Evolutionary conservation across 2,329 filamentous ascomycete genomes (phyloP), one percentile per base, ranked within the genome.

Genomic region (Alternaria arborescens): DNA sequence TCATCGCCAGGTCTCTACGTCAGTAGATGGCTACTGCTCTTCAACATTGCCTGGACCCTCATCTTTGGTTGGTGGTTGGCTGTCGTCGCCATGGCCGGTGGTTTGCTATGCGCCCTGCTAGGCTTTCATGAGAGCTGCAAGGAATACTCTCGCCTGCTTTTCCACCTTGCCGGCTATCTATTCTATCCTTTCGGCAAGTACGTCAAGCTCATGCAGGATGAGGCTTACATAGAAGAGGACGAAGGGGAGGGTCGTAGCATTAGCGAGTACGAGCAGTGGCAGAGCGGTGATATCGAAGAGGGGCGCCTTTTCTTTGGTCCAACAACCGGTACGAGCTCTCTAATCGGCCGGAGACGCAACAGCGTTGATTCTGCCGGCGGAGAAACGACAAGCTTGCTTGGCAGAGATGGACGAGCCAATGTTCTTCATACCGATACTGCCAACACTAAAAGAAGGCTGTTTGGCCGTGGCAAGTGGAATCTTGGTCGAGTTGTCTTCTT

Each of bases 201-300:
- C 78, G 93, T 99, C 64, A 91, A 93, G 47, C 86, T 99, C 38
- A 90, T 97, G 75, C 92, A 94, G 77, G 95, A 99, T 70, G 95
- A 98, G 74, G 91, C 91, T 43, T 99, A 99, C 75, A 84, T 93
- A 48, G 91, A 97, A 62, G 95, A 99, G 80, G 95, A 99, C 72
- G 89, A 95, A 73, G 94, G 94, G 41, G 95, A 99, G 80, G 95
- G 95, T 20, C 89, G 95, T 74, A 98, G 94, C 81, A 97, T 99
- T 74, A 96, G 92, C 72, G 95, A 99, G 81, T 99, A 99, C 76
- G 95, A 99, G 78, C 93, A 97, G 80, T 99, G 95, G 95, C 95
- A 99, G 81, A 97, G 89, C 75, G 95, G 95, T 52, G 95, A 99
- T 74, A 86, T 99, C 34, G 95, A 99, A 79, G 93, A 98, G 77